Evolutionary conservation across 2,329 filamentous ascomycete species (phyloP).

Genomic region (Claviceps citrina): DNA sequence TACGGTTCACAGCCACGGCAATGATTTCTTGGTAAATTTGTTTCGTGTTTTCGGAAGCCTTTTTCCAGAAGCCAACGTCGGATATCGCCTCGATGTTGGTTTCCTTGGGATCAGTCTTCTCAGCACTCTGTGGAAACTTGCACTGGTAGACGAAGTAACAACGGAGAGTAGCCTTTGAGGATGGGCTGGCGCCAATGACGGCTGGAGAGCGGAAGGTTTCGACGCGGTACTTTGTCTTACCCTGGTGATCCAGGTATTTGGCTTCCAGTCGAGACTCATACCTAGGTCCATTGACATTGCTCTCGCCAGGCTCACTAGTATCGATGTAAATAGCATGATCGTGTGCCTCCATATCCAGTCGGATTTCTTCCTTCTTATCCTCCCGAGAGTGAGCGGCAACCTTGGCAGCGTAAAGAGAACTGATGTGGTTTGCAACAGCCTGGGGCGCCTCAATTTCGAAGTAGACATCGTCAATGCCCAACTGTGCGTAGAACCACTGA

Average conservation of each 20-base stretch:
- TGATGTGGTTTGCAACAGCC: conserved; percentile 85
- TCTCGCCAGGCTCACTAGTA: conserved; percentile 79
- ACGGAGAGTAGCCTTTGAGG: conserved; percentile 67
- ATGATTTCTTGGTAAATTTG: conserved; percentile 92
- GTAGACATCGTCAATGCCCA: conserved; percentile 97
- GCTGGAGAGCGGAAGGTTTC: conserved; percentile 93
- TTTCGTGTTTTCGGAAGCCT: conserved; percentile 91
- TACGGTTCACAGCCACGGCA: conserved; percentile 64
- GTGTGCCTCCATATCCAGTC: conserved; percentile 82
- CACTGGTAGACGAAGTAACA: conserved; percentile 99
- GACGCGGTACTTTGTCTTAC: conserved; percentile 66
- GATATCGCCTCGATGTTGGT: conserved; percentile 83
- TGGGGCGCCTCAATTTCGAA: conserved; percentile 79
- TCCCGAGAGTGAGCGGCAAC: conserved; percentile 84
- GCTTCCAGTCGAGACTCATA: conserved; percentile 89
- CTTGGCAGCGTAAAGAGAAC: conserved; percentile 92
- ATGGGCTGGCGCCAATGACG: conserved; percentile 50
- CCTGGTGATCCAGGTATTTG: conserved; percentile 81
- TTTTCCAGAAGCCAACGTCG: conserved; percentile 85
- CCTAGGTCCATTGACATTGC: conserved; percentile 60
- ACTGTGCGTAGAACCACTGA: conserved; percentile 91
- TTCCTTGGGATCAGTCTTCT: conserved; percentile 60
- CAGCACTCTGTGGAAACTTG: conserved; percentile 61
- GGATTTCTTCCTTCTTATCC: conserved; percentile 87
- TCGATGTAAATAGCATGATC: conserved; percentile 99